These are phyloP conservation scores for Plasmopara viticola DNA, from an alignment of 352 stramenopile genomes.

Conservation along the genomic window DNA sequence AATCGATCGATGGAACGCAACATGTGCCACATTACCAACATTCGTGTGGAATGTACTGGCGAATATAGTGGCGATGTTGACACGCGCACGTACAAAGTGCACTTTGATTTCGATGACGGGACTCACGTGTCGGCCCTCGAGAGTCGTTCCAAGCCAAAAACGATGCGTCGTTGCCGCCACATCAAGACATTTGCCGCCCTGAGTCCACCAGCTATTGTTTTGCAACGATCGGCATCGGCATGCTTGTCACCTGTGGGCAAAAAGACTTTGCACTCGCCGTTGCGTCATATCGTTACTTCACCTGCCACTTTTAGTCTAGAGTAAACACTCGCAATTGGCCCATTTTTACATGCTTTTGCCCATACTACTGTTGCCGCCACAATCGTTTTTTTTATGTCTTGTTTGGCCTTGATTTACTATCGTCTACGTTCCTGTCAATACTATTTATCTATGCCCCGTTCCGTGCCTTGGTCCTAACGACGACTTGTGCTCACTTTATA, in stretches of 20 bases:
- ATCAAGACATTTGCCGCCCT: conserved; percentile 49
- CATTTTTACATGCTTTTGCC: neutral
- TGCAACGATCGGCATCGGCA: conserved; percentile 14
- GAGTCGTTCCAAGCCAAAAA: conserved; percentile 52
- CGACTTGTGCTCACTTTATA: conserved; percentile 20
- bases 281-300: conserved; percentile 19
- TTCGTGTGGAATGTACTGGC: conserved; percentile 53
- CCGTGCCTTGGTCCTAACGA: neutral
- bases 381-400: neutral
- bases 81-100: conserved; percentile 61
- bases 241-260: conserved; percentile 5
- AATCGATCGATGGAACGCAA: conserved; percentile 43
- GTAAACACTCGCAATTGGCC: conserved; percentile 3
- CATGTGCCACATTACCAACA: conserved; percentile 48
- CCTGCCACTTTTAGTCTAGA: conserved; percentile 19
- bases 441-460: conserved; percentile 34
- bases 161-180: conserved; percentile 37
- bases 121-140: conserved; percentile 46
- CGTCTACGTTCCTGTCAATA: conserved; percentile 26
- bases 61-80: conserved; percentile 65
- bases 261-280: conserved; percentile 14
- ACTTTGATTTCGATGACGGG: conserved; percentile 69
- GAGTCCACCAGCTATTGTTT: conserved; percentile 10
- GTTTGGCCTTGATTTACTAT: conserved; percentile 15
- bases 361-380: no score